These are phyloP conservation scores for Puccinia hordei DNA, from an alignment of 1,284 basidiomycete species.

Conservation along the genomic window DNA sequence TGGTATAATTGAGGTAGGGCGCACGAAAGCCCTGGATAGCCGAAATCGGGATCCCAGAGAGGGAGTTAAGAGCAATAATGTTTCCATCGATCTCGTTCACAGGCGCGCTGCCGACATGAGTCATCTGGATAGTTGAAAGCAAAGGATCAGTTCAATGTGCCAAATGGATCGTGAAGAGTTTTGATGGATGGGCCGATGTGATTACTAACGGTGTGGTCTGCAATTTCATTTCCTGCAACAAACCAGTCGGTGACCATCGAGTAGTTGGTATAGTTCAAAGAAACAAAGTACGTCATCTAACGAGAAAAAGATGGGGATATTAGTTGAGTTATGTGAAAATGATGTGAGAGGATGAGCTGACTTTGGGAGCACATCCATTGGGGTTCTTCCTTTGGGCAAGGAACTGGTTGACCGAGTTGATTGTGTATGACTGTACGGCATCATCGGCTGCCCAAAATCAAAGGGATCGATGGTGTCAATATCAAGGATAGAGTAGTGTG, in stretches of 20 bases:
- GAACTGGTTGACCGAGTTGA: slow-evolving; percentile 65
- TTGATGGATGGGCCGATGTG: neutral
- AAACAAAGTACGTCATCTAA: slow-evolving; percentile 73
- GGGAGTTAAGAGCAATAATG: slow-evolving; percentile 74
- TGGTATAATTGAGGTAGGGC: slow-evolving; percentile 72
- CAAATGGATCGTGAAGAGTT: neutral
- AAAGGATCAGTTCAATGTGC: slow-evolving; percentile 26
- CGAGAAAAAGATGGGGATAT: neutral
- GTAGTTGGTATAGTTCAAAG: slow-evolving; percentile 75
- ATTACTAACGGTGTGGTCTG: slow-evolving; percentile 73
- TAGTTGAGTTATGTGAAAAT: too few species aligned
- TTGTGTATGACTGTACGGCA: slow-evolving; percentile 58
- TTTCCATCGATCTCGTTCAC: slow-evolving; percentile 74
- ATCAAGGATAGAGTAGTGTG: neutral
- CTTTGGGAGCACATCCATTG: slow-evolving; percentile 72
- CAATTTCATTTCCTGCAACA: slow-evolving; percentile 80
- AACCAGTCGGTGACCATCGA: slow-evolving; percentile 77
- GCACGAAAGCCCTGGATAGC: slow-evolving; percentile 75
- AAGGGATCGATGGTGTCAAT: neutral
- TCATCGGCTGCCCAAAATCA: slow-evolving; percentile 64
- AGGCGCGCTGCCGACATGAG: slow-evolving; percentile 67
- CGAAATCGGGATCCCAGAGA: slow-evolving; percentile 74
- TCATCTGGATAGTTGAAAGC: slow-evolving; percentile 66
- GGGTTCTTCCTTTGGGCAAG: slow-evolving; percentile 76
- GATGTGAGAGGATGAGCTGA: slow-evolving; percentile 46